Conservation (phyloP, 768 basidiomycete species). For the Lactarius evosmus region DNA sequence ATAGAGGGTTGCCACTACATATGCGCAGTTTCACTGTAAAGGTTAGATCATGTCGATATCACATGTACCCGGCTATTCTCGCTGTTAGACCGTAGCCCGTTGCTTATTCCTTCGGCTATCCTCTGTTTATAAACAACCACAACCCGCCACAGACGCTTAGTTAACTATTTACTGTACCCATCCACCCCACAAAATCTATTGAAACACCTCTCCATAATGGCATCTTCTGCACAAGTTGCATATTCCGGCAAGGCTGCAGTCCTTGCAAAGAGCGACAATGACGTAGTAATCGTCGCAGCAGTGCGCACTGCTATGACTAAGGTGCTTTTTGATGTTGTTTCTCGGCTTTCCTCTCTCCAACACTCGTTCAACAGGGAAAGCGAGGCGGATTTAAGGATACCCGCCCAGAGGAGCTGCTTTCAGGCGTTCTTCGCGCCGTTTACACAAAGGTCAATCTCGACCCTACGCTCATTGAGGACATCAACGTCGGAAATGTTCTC, state of each 20-base stretch:
- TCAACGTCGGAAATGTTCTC: constrained; percentile 85
- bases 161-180: no score
- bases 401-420: constrained; percentile 75
- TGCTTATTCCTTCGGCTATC: not conserved
- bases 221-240: constrained; percentile 28
- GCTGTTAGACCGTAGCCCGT: no score
- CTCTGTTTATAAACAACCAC: not conserved
- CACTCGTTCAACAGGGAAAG: constrained; percentile 48
- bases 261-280: constrained; percentile 72
- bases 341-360: constrained; percentile 9
- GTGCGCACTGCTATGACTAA: constrained; percentile 91
- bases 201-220: constrained; percentile 19
- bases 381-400: constrained; percentile 94
- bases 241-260: constrained; percentile 27
- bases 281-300: constrained; percentile 88
- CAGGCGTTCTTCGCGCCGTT: constrained; percentile 71
- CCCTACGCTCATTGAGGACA: constrained; percentile 79
- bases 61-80: constrained; percentile 1
- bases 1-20: not conserved
- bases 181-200: not conserved
- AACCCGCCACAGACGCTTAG: not conserved
- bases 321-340: constrained; percentile 41
- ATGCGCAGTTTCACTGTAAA: not conserved
- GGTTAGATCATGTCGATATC: not conserved
- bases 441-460: constrained; percentile 66